Evolutionary conservation across 768 basidiomycete genomes (phyloP).

Genomic region (Cystoderma amianthinum): DNA sequence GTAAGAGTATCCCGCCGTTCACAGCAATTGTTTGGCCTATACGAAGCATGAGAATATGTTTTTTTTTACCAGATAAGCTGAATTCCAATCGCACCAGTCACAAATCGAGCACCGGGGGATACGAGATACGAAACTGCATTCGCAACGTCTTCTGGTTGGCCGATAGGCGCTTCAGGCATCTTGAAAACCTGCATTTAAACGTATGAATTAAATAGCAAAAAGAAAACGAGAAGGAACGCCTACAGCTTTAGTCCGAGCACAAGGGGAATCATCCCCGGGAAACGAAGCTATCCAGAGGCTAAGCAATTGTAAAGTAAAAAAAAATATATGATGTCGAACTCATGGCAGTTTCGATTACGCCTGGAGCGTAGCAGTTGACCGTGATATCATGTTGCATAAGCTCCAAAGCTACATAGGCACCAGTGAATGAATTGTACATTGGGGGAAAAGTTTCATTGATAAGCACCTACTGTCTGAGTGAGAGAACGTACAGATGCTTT

Average conservation of each 20-base stretch:
- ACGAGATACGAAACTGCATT: slow-evolving; percentile 14
- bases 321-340: not conserved
- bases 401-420: not conserved
- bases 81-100: no score
- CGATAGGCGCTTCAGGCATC: not conserved
- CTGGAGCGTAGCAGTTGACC: no score
- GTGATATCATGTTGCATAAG: not conserved
- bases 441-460: no score
- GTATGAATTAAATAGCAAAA: not conserved
- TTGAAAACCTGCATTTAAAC: not conserved
- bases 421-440: not conserved
- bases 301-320: not conserved
- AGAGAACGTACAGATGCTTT: slow-evolving; percentile 36
- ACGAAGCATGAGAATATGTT: no score
- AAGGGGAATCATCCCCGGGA: not conserved
- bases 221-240: not conserved
- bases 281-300: not conserved
- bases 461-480: slow-evolving; percentile 29
- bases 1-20: no score
- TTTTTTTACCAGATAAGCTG: no score
- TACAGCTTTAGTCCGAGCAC: not conserved
- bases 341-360: no score
- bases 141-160: slow-evolving; percentile 2
- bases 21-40: no score
- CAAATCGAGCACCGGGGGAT: slow-evolving; percentile 9